Conservation (phyloP, 345 rosid genomes). For the Erysimum cheiranthoides region DNA sequence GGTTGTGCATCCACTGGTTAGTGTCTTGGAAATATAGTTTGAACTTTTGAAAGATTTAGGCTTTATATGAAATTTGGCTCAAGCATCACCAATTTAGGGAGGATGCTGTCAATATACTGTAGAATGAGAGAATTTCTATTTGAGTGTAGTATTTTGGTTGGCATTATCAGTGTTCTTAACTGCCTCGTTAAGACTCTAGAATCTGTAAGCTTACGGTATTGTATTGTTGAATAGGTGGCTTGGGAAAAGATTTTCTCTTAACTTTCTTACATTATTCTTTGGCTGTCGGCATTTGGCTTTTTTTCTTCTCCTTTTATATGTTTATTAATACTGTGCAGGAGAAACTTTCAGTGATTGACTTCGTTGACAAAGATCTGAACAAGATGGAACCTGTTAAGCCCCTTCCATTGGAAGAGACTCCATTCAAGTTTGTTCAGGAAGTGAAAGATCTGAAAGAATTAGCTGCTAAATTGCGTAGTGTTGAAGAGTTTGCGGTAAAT, state of each 20-base stretch:
- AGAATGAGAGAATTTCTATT: not conserved
- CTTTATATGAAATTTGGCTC: not conserved
- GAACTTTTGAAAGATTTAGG: not conserved
- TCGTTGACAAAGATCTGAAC: constrained; percentile 58
- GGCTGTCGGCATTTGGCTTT: constrained; percentile 15
- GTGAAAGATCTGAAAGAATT: constrained; percentile 87
- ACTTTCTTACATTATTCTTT: not conserved
- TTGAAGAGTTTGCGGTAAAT: constrained; percentile 87
- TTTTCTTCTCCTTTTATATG: not conserved
- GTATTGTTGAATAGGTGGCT: constrained; percentile 18
- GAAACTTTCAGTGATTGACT: constrained; percentile 71
- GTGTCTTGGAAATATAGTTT: constrained; percentile 29
- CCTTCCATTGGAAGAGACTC: constrained; percentile 60
- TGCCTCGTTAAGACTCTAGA: constrained; percentile 2
- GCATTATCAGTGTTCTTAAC: not conserved
- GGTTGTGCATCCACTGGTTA: constrained; percentile 83
- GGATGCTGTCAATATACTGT: not conserved
- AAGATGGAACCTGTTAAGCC: constrained; percentile 61
- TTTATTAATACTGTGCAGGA: constrained; percentile 54
- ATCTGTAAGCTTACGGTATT: constrained; percentile 19
- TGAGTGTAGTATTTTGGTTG: not conserved
- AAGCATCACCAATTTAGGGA: not conserved
- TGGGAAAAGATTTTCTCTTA: not conserved
- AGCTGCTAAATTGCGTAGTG: constrained; percentile 70
- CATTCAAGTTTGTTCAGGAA: constrained; percentile 82